phyloP scores from a whole-genome alignment of 495 filamentous ascomycete species.

The Aspergillus haitiensis region DNA sequence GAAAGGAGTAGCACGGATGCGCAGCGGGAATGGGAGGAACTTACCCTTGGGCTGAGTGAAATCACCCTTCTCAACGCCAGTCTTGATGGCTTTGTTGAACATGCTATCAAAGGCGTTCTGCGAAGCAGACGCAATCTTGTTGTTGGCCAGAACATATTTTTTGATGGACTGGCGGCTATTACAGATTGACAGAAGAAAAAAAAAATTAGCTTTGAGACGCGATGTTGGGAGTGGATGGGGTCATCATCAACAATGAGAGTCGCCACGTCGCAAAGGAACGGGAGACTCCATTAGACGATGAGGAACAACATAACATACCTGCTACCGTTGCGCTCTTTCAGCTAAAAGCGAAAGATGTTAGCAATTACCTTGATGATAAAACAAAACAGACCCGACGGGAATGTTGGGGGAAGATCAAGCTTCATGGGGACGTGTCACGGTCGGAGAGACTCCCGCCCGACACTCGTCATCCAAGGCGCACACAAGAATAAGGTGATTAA shows the following conservation, averaged over 20 bases:
- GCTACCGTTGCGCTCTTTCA: constrained; percentile 66
- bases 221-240: constrained; percentile 12
- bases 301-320: constrained; percentile 50
- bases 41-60: constrained; percentile 96
- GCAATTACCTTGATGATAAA: constrained; percentile 29
- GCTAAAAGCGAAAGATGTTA: constrained; percentile 45
- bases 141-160: constrained; percentile 98
- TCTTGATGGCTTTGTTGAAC: constrained; percentile 90
- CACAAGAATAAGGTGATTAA: constrained; percentile 43
- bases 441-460: constrained; percentile 36
- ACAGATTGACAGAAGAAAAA: constrained; percentile 8
- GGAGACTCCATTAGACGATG: constrained; percentile 15
- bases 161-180: constrained; percentile 90
- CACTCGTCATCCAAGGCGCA: constrained; percentile 38
- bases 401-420: constrained; percentile 31
- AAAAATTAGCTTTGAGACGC: constrained; percentile 16
- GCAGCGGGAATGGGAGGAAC: constrained; percentile 34
- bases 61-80: constrained; percentile 83
- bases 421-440: constrained; percentile 44
- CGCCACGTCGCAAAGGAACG: constrained; percentile 24
- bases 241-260: constrained; percentile 10
- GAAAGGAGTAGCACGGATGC: background rate
- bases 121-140: constrained; percentile 69
- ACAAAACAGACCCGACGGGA: constrained; percentile 19
- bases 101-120: constrained; percentile 80